Evolutionary conservation across 2,329 filamentous ascomycete species (phyloP).

Genomic region (Monascus ruber): DNA sequence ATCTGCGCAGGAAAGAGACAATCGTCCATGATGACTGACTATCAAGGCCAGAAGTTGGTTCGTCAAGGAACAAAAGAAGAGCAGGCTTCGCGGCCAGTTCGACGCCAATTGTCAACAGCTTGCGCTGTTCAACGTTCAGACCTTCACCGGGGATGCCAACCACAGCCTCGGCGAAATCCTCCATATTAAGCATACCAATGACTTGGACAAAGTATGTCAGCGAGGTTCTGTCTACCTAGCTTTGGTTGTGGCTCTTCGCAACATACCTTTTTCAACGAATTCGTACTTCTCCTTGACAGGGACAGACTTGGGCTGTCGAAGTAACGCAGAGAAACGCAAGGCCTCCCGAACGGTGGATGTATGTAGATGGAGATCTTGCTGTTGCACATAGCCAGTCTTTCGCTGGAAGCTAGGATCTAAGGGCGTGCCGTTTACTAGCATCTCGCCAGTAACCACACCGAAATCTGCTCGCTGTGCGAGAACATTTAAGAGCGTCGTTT

Average conservation of each 20-base stretch:
- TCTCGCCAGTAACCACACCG: constrained; percentile 54
- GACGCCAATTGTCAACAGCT: constrained; percentile 78
- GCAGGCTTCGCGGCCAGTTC: constrained; percentile 83
- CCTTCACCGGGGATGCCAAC: constrained; percentile 78
- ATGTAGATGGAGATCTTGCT: constrained; percentile 65
- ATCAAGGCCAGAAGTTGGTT: constrained; percentile 84
- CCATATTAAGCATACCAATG: constrained; percentile 80
- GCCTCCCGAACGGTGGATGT: constrained; percentile 82
- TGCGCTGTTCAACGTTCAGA: constrained; percentile 49
- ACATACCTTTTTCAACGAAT: constrained; percentile 65
- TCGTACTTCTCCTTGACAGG: constrained; percentile 62
- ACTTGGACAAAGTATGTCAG: constrained; percentile 23
- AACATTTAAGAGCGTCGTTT: constrained; percentile 49
- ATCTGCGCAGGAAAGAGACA: constrained; percentile 71
- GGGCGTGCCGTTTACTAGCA: constrained; percentile 52
- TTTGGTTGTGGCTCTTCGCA: constrained; percentile 1
- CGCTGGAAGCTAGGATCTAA: constrained; percentile 50
- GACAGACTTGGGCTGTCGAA: constrained; percentile 66
- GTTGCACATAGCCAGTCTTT: constrained; percentile 57
- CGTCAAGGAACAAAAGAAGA: constrained; percentile 78
- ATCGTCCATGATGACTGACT: constrained; percentile 87
- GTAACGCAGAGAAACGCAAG: constrained; percentile 68
- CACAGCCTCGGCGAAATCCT: constrained; percentile 74
- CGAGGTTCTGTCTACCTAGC: no score
- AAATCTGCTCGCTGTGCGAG: constrained; percentile 48